Evolutionary conservation across 768 basidiomycete genomes (phyloP).

Genomic region (Pulveroboletus sp.): DNA sequence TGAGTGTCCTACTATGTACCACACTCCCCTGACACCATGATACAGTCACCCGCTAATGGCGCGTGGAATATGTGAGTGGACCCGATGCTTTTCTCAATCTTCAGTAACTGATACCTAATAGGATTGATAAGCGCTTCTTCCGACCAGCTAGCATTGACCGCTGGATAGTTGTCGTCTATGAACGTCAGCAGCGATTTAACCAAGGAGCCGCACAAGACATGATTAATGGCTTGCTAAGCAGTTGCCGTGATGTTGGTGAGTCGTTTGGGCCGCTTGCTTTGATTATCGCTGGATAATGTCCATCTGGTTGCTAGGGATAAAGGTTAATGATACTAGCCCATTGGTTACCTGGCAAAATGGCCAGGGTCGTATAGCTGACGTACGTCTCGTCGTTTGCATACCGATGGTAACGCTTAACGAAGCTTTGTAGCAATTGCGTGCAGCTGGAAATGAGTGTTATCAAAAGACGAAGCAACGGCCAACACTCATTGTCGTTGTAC

Average conservation of each 20-base stretch:
- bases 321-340: slow-evolving; percentile 42
- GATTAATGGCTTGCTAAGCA: slow-evolving; percentile 48
- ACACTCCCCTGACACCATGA: slow-evolving; percentile 1
- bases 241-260: slow-evolving; percentile 60
- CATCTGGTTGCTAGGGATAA: slow-evolving; percentile 49
- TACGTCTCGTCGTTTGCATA: slow-evolving; percentile 17
- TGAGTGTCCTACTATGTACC: neutral
- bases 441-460: slow-evolving; percentile 47
- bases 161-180: slow-evolving; percentile 70
- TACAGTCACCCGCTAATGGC: slow-evolving; percentile 60
- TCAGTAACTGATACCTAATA: slow-evolving; percentile 23
- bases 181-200: slow-evolving; percentile 56
- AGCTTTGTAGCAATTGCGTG: slow-evolving; percentile 43
- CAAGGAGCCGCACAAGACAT: slow-evolving; percentile 49
- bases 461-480: slow-evolving; percentile 43
- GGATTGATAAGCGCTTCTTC: slow-evolving; percentile 74
- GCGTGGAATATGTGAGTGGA: slow-evolving; percentile 71
- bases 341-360: slow-evolving; percentile 55
- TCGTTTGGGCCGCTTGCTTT: slow-evolving; percentile 4
- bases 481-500: slow-evolving; percentile 59
- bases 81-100: neutral
- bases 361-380: slow-evolving; percentile 51
- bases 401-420: neutral
- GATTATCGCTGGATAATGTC: neutral
- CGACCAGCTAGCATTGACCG: slow-evolving; percentile 48